Evolutionary conservation across 2,329 filamentous ascomycete species (phyloP), one percentile per base, ranked within the genome.

Genomic region (Cadophora luteo-olivacea): DNA sequence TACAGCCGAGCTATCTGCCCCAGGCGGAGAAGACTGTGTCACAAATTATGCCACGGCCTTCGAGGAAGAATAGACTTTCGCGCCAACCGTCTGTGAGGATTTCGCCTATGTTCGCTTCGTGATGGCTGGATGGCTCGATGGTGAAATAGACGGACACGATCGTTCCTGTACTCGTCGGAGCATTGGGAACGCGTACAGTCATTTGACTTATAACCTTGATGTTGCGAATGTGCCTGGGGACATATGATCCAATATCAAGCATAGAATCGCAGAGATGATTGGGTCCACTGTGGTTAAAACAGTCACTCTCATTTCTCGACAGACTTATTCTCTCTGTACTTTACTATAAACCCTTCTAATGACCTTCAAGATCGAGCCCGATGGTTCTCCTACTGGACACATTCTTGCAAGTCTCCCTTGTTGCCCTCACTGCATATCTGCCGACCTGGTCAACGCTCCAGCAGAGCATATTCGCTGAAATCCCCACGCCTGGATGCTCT

Each of bases 1-100:
- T 64, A 4, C 66, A 68, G 32, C 66, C 66, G n/a, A 45, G 7
- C 1, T 64, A 64, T 33, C 4, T 61, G 1, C 61, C 61, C 33
- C 38, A 55, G 22, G n/a, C 25, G 8, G 49, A 58, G 29, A 48
- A 45, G 41, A 38, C 25, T 25, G 55, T 61, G n/a, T 57, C 49
- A 29, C 19, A 51, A 24, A 49, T 61, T 11, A 41, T 49, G 54
- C 54, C 36, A 29, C 49, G 48, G 19, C 60, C 51, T 24, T 57
- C 33, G 11, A 61, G 61, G 25, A 63, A 54, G 22, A 12, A 54
- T 19, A 52, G 49, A 16, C 48, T 64, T 38, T 41, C 33, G n/a
- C 32, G 61, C 22, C 61, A 41, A 22, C 49, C 48, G n/a, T 64
- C 61, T 54, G 49, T 64, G 3, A 24, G 61, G 14, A 11, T 41